Base-by-base conservation (phyloP, 208 protist genomes). In the Trypanosoma vivax region DNA sequence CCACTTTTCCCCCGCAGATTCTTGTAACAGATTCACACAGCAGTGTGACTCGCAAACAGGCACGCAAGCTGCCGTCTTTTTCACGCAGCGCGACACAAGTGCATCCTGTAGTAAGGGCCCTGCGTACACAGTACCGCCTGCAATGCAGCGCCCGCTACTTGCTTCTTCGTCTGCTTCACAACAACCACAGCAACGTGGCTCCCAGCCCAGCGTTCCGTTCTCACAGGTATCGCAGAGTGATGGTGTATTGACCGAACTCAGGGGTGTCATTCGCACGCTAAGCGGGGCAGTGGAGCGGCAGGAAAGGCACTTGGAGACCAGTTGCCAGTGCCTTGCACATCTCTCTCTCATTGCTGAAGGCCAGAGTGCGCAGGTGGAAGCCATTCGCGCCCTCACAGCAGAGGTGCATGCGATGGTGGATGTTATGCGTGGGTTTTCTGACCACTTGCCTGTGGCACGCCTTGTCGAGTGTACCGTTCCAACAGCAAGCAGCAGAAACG, bases 311-410 rank as follows among this genome's bases (percentile, higher is more conserved):
- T 18, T 58, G 42, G 33, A 27, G 10, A 19, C 43, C 21, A 18
- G 28, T 11, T 53, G 23, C 14, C 28, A 57, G 10, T 53, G 43
- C 37, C 49, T 65, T 31, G 23, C 35, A 21, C 41, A 52, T 18
- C 14, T 65, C n/a, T 14, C 41, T 23, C 25, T n/a, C 5, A 13
- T 65, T 24, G 50, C 55, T 1, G 35, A 65, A 1, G 50, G 31
- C 2, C 60, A 65, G 19, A 14, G 49, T 0, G 49, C 60, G 9
- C 60, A 65, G 31, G 41, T 59, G 24, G 21, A 30, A 19, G 60
- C 43, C n/a, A 13, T 65, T 10, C 11, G 59, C 21, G 43, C 23
- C 5, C 30, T 65, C 23, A 28, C 35, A 1, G 21, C 25, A 18
- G 50, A 59, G 50, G 33, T 65, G 9, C 40, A 29, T 0, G 34